A percentile compares a stretch with the other conserved stretches of the same genome.
Conservation (phyloP, 148 eudicot genomes). For the Linanthus parryae region DNA sequence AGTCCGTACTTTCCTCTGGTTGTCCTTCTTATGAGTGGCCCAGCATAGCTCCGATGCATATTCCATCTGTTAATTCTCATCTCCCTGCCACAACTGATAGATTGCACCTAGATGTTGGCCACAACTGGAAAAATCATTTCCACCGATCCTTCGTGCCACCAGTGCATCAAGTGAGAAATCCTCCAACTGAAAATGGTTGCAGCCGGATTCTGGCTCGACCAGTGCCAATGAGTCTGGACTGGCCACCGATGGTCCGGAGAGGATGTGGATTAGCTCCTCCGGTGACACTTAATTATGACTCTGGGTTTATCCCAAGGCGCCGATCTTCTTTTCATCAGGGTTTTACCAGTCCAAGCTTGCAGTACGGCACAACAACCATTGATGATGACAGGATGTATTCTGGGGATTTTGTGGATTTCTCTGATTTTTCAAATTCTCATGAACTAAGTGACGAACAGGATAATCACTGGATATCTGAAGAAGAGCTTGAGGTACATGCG, state of each 20-base stretch:
- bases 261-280: constrained; percentile 39
- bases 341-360: constrained; percentile 40
- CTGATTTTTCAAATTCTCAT: constrained; percentile 50
- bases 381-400: constrained; percentile 69
- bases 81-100: constrained; percentile 89
- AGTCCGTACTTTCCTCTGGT: constrained; percentile 41
- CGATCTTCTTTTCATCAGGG: constrained; percentile 56
- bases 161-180: constrained; percentile 53
- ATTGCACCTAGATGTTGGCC: constrained; percentile 94
- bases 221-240: constrained; percentile 66
- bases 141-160: constrained; percentile 56
- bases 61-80: constrained; percentile 56
- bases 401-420: constrained; percentile 50
- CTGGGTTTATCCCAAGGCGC: constrained; percentile 55
- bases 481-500: constrained; percentile 74
- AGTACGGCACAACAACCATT: constrained; percentile 28
- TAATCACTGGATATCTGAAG: constrained; percentile 89
- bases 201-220: constrained; percentile 59
- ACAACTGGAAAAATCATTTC: constrained; percentile 67
- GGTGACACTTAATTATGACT: constrained; percentile 60
- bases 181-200: constrained; percentile 47
- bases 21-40: constrained; percentile 93
- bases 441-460: constrained; percentile 74
- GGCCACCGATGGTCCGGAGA: constrained; percentile 69
- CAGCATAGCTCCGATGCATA: constrained; percentile 55